These are phyloP conservation scores for Martensiomyces pterosporus DNA, from an alignment of 192 early-diverging fungal species.

Conservation along the genomic window DNA sequence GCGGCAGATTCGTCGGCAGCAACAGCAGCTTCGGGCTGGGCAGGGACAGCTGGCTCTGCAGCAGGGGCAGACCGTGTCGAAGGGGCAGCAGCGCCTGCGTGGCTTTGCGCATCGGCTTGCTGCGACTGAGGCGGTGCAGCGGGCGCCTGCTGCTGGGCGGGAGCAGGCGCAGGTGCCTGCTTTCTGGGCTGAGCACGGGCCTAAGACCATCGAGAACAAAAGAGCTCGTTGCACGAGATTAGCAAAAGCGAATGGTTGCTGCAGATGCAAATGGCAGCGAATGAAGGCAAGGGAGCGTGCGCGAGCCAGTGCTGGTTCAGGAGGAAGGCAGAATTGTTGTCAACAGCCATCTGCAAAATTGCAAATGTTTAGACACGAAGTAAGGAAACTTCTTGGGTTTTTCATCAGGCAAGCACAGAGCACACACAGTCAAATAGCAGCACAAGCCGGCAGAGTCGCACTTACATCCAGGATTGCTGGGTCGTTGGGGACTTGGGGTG, in stretches of 20 bases:
- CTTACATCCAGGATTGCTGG: conserved; percentile 75
- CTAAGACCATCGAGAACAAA: no score
- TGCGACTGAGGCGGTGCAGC: conserved; percentile 5
- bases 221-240: no score
- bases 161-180: no score
- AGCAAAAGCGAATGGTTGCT: no score
- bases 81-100: conserved; percentile 9
- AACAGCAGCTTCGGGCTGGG: not conserved
- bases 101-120: no score
- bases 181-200: conserved; percentile 12
- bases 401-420: conserved; percentile 21
- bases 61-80: conserved; percentile 7
- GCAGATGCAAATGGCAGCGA: not conserved
- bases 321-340: conserved; percentile 49
- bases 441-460: not conserved
- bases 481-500: conserved; percentile 64
- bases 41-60: conserved; percentile 1
- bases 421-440: not conserved
- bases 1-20: not conserved
- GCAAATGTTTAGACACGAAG: conserved; percentile 30
- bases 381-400: conserved; percentile 29
- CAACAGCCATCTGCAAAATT: conserved; percentile 24
- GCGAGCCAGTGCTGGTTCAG: conserved; percentile 18
- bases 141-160: conserved; percentile 18
- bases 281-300: not conserved